Evolutionary conservation across 768 basidiomycete species (phyloP).

Genomic region (Kockovaella imperatae): DNA sequence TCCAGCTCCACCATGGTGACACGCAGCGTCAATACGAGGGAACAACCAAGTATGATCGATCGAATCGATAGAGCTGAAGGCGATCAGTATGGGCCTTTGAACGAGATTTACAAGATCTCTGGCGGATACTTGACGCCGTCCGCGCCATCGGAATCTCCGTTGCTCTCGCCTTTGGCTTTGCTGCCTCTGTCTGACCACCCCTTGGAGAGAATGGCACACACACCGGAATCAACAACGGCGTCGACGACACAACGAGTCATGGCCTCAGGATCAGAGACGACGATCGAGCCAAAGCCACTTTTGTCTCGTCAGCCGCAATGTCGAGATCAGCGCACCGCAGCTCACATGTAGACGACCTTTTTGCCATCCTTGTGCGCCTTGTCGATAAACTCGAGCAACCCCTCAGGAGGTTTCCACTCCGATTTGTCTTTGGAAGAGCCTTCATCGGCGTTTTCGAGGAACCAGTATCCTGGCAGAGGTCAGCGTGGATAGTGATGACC

Average conservation of each 20-base stretch:
- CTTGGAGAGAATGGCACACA: conserved; percentile 88
- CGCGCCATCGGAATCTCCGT: conserved; percentile 34
- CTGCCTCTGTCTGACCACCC: conserved; percentile 88
- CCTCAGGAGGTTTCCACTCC: conserved; percentile 71
- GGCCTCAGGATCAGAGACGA: conserved; percentile 84
- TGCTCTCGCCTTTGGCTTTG: conserved; percentile 21
- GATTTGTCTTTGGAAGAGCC: conserved; percentile 58
- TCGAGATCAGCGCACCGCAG: neutral
- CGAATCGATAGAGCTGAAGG: conserved; percentile 57
- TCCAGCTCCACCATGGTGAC: conserved; percentile 95
- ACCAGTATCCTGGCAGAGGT: conserved; percentile 74
- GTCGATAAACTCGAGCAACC: conserved; percentile 74
- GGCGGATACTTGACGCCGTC: conserved; percentile 38
- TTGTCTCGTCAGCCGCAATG: too few species aligned
- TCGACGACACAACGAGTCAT: conserved; percentile 90
- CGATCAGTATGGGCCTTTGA: neutral
- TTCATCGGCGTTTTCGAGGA: conserved; percentile 85
- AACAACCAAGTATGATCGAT: conserved; percentile 97
- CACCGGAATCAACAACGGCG: conserved; percentile 75
- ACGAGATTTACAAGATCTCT: conserved; percentile 27
- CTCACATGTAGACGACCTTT: conserved; percentile 82
- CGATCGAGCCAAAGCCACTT: conserved; percentile 85
- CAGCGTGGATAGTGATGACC: too few species aligned
- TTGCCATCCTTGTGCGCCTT: conserved; percentile 63
- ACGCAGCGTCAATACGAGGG: conserved; percentile 85